These are phyloP conservation scores for Solanum pennellii DNA, from an alignment of 257 asterid species.

Conservation along the genomic window DNA sequence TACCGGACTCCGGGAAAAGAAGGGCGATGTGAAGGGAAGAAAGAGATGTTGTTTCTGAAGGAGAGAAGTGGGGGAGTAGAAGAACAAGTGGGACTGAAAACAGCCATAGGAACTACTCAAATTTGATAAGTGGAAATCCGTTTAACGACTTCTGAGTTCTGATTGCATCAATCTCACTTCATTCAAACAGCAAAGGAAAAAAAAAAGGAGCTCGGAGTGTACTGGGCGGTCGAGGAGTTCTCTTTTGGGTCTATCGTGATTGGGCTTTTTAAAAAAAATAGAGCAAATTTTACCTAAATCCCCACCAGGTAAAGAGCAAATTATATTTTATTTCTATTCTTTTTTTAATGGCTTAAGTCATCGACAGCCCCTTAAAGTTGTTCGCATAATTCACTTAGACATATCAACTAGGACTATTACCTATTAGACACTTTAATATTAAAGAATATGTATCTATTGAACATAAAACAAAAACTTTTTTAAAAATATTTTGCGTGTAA, in stretches of 20 bases:
- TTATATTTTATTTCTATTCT: no score
- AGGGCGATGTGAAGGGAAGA: slow-evolving; percentile 16
- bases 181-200: not conserved
- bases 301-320: no score
- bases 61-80: slow-evolving; percentile 23
- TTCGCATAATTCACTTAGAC: no score
- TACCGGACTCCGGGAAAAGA: slow-evolving; percentile 9
- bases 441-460: no score
- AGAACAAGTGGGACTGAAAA: slow-evolving; percentile 16
- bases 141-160: not conserved
- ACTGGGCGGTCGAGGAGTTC: not conserved
- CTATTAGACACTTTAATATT: no score
- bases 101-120: slow-evolving; percentile 36
- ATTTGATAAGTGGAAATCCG: not conserved
- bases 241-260: not conserved
- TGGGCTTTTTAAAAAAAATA: not conserved
- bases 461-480: no score
- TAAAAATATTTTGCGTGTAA: no score
- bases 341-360: no score
- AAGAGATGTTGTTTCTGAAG: slow-evolving; percentile 5
- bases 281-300: no score
- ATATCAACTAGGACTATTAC: no score
- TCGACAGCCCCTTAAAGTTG: no score
- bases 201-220: not conserved
- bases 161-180: not conserved